Percentiles rank a stretch among this genome's conserved stretches.
Conservation (phyloP, 2,329 filamentous ascomycete species). For the Leptodontidium sp. region DNA sequence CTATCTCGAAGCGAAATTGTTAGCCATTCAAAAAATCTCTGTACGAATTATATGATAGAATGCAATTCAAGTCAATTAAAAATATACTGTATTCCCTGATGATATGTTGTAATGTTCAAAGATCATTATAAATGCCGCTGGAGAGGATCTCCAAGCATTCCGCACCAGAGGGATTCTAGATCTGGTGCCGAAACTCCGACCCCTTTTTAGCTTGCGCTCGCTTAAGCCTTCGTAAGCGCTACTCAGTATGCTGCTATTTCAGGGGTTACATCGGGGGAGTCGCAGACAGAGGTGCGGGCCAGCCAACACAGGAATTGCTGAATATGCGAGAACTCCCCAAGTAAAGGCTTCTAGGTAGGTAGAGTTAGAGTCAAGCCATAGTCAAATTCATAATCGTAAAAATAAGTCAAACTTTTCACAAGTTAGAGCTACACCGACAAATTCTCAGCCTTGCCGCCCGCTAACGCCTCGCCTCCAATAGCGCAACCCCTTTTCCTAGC, state of each 20-base stretch:
- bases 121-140: too few relatives aligned
- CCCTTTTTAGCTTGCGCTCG: conserved; percentile 1
- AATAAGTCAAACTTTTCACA: too few relatives aligned
- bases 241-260: neutral
- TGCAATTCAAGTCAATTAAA: neutral
- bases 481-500: conserved; percentile 5
- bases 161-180: neutral
- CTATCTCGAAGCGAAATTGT: conserved; percentile 26
- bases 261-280: neutral
- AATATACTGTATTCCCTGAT: neutral
- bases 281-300: neutral
- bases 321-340: too few relatives aligned
- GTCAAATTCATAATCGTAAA: too few relatives aligned
- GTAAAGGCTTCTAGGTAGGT: too few relatives aligned
- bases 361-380: too few relatives aligned
- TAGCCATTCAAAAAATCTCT: conserved; percentile 15
- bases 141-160: too few relatives aligned
- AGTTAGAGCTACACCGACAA: neutral
- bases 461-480: neutral
- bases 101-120: neutral
- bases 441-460: conserved; percentile 1
- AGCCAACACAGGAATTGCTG: neutral
- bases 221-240: neutral
- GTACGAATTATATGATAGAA: conserved; percentile 30
- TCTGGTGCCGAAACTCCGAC: too few relatives aligned